Evolutionary conservation across 495 filamentous ascomycete species (phyloP), one percentile per base, ranked within the genome.

Genomic region (Penicillium ucsense): DNA sequence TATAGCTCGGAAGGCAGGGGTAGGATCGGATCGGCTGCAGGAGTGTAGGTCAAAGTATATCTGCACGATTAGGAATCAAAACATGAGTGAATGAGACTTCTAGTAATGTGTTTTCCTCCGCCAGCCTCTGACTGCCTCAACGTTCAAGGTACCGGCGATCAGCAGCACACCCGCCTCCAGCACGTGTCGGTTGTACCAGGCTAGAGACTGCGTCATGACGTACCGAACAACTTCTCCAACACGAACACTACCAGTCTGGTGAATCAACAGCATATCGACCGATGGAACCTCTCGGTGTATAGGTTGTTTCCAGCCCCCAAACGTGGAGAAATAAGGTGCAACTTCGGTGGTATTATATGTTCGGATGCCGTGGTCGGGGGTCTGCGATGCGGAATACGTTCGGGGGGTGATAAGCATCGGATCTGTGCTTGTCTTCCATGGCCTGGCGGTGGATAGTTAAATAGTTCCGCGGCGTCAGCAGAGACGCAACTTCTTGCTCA

Each of bases 1-100:
- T 89, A 77, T 31, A 98, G 77, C 48, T 80, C 67, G 38, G 80
- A 64, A 6, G 91, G 91, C 27, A 86, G 78, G 3, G 92, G 94
- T 5, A 90, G 79, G 54, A 95, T 89, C 47, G 83, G 86, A 64
- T 97, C 92, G 43, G 76, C 69, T 12, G 85, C 79, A n/a, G 92
- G 91, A 3, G 84, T 89, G 64, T 98, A 98, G 7, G 88, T 96
- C 30, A 96, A 67, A 8, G 89, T 96, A 65, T 95, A 98, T 56
- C 80, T 83, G 47, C 20, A 20, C 20, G 20, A 20, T 20, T 20
- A 20, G 20, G 20, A 20, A 20, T 1, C 1, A 2, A 20, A 20
- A 20, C 20, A 20, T 20, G 20, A 20, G 20, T 20, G 20, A 20
- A 20, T 20, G 20, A 20, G 20, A 20, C 20, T 20, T 20, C 20